Evolutionary conservation across 2,329 filamentous ascomycete genomes (phyloP), one percentile per base, ranked within the genome.

Genomic region (Pseudogymnoascus verrucosus): DNA sequence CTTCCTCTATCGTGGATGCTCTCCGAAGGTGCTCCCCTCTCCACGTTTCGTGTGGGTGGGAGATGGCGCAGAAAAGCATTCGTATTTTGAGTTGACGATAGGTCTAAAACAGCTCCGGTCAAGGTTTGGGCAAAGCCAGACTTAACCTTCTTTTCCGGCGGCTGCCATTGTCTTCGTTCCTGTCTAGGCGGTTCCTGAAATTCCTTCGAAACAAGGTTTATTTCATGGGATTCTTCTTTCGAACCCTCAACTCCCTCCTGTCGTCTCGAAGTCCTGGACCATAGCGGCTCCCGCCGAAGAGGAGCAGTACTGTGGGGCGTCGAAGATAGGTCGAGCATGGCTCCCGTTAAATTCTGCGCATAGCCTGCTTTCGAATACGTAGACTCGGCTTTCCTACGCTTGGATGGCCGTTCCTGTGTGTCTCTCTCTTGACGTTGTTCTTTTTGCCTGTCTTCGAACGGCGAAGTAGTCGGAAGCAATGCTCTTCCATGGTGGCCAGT

Each of bases 401-500:
- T 61, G n/a, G 64, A 64, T 37, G 70, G 68, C 16, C 65, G 71
- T 66, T 28, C 66, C 64, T 70, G 57, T 28, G 68, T 64, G 68
- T 72, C 64, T 78, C 71, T 34, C 21, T 26, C 31, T 16, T 40
- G 62, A 14, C 23, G 36, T 11, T 12, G 47, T 14, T 21, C 31
- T 6, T 69, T 59, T 70, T 80, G 78, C 39, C 81, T 77, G 63
- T 84, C 76, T 67, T 91, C 88, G 66, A 85, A 91, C 0, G 89
- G 89, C 0, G 89, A 90, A 62, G 81, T 80, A 6, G 71, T 75
- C 0, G 84, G 81, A 3, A 87, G 71, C 2, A 78, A 67, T 2
- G 87, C 82, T 69, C 87, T 86, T 0, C 86, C 86, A 69, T 86
- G 80, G 7, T 84, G 82, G 0, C 86, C 84, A 63, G 82, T 86